Evolutionary conservation across 176 grass and related monocot species (phyloP), one percentile per base, ranked within the genome.

Genomic region (Zoysia japonica): DNA sequence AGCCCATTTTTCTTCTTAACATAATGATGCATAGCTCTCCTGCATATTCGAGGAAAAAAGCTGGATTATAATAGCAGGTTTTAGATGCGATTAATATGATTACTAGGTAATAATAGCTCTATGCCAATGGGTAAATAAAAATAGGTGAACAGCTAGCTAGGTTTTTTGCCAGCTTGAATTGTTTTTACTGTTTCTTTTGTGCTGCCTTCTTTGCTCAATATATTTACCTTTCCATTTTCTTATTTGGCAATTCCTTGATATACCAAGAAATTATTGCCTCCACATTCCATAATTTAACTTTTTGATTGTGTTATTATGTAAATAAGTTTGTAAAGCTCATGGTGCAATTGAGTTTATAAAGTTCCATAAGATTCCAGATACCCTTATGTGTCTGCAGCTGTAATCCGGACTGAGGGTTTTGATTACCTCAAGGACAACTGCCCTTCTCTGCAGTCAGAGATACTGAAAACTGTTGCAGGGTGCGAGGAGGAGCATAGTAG

Each of bases 381-480:
- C 82, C 47, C 68, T 88, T 88, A 84, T 87, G 77, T 95, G 77
- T 85, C 81, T 97, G 91, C 95, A 97, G 95, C 95, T 92, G 92
- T 97, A 66, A 94, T 97, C 73, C 84, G 88, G 19, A 92, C 85
- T 9, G 84, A 90, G 6, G 92, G 95, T 71, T 97, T 97, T 12
- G 70, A 87, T 83, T 85, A 89, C 73, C 89, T 92, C 65, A 94
- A 92, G 78, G 89, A 94, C 36, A 86, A 90, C 45, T 92, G 85
- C 68, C 87, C 92, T 15, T 84, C 92, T 5, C 76, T 97, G 56
- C 95, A 97, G 83, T 88, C 89, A 3, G 91, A 97, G 74, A 86
- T 97, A 67, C 50, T 97, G 82, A 87, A 85, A 87, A 92, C 90
- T 50, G 81, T 94, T 75, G 91, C 89, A 1, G 89, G 89, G 14